Evolutionary conservation across 1,139 yeast species (phyloP).

Genomic region (Yamadazyma buinensis): DNA sequence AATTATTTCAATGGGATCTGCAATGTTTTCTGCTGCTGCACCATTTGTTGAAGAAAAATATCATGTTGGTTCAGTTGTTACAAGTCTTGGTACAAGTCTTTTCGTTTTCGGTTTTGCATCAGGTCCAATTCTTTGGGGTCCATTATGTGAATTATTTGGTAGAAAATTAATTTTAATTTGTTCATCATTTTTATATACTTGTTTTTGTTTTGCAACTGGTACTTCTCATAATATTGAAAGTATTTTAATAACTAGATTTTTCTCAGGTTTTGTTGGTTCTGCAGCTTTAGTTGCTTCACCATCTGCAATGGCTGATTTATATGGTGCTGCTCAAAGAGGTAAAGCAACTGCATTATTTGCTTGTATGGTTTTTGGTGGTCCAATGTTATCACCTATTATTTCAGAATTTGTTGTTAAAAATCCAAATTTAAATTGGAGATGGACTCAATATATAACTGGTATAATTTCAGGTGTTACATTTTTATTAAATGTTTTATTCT

Average conservation of each 20-base stretch:
- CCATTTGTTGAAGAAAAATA: slow-evolving; percentile 21
- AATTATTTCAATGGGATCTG: slow-evolving; percentile 47
- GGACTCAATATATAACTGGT: slow-evolving; percentile 55
- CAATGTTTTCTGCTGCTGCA: slow-evolving; percentile 34
- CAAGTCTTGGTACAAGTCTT: slow-evolving; percentile 38
- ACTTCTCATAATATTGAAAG: slow-evolving; percentile 38
- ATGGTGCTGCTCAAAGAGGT: slow-evolving; percentile 31
- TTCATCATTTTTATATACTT: slow-evolving; percentile 28
- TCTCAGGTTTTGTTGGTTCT: slow-evolving; percentile 39
- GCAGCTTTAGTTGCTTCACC: slow-evolving; percentile 45
- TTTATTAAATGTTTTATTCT: slow-evolving; percentile 25
- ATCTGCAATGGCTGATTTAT: slow-evolving; percentile 41
- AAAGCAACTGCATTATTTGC: slow-evolving; percentile 32
- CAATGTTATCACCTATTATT: slow-evolving; percentile 42
- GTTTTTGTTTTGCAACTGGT: slow-evolving; percentile 38
- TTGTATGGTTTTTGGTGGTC: slow-evolving; percentile 41
- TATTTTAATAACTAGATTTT: slow-evolving; percentile 39
- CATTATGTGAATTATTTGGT: slow-evolving; percentile 40
- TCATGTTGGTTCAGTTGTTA: slow-evolving; percentile 32
- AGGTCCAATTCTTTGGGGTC: slow-evolving; percentile 43
- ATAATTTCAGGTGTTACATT: slow-evolving; percentile 40
- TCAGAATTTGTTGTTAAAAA: slow-evolving; percentile 35
- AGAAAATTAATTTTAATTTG: slow-evolving; percentile 28
- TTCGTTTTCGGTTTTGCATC: slow-evolving; percentile 44
- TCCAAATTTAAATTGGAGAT: slow-evolving; percentile 48